Evolutionary conservation across 2,329 filamentous ascomycete genomes (phyloP).

Genomic region (Arthroderma sp.): DNA sequence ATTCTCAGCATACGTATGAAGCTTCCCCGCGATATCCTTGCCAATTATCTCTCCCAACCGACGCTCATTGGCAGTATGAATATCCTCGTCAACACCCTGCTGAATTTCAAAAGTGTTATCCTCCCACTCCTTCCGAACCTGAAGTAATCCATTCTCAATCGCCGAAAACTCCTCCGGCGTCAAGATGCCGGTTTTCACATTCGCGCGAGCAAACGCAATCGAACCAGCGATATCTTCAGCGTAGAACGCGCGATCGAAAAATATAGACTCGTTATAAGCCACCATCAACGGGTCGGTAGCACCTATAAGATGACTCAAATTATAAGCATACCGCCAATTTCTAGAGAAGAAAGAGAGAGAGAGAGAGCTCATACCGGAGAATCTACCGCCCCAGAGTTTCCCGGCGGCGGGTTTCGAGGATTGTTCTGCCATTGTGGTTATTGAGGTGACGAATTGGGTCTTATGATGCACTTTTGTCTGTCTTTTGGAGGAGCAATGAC

Average conservation of each 20-base stretch:
- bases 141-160: conserved; percentile 55
- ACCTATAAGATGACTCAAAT: conserved; percentile 31
- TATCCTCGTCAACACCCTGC: conserved; percentile 18
- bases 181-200: conserved; percentile 57
- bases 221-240: conserved; percentile 62
- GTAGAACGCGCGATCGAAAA: conserved; percentile 60
- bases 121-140: conserved; percentile 30
- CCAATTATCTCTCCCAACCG: conserved; percentile 73
- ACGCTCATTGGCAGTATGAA: conserved; percentile 28
- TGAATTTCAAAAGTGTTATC: conserved; percentile 14
- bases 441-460: too few species aligned
- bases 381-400: conserved; percentile 27
- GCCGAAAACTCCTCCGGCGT: conserved; percentile 53
- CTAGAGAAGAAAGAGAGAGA: neutral
- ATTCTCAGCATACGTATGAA: conserved; percentile 52
- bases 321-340: neutral
- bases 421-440: too few species aligned
- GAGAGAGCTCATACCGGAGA: conserved; percentile 36
- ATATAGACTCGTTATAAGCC: conserved; percentile 64
- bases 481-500: too few species aligned
- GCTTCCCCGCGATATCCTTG: conserved; percentile 71
- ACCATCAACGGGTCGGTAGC: conserved; percentile 69
- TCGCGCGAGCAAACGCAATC: conserved; percentile 65
- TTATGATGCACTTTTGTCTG: too few species aligned
- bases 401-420: conserved; percentile 9